Base-by-base conservation (phyloP, 345 rosid species). In the Hevea brasiliensis region DNA sequence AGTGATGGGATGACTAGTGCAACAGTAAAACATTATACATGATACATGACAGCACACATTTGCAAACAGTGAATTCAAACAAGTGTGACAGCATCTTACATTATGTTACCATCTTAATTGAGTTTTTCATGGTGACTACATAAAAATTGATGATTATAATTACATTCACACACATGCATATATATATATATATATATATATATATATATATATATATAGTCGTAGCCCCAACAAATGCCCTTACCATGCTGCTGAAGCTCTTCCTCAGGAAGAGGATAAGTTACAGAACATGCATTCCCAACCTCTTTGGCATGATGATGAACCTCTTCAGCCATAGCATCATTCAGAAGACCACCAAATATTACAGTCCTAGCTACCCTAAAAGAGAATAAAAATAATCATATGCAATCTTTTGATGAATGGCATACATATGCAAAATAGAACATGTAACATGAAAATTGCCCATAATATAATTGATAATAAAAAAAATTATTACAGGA, bases 291-390 rank as follows among this genome's bases (percentile, higher is more conserved):
- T 23, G 89, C 96, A 69, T 82, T 81, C 63, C 97, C 98, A 66
- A 81, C 81, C 78, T 85, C 87, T 82, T 80, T 81, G 37, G 92
- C 96, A 78, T 67, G 82, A 32, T 55, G 70, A 77, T 91, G 98
- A 77, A 91, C 89, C 42, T 81, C 81, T 69, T 90, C 90, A 29
- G 90, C 96, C 92, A 89, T 84, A 80, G 85, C 86, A 77, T 84
- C 81, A 84, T 83, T 75, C 65, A 74, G 74, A 85, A 92, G 92
- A 66, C 97, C 92, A 73, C 99, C 99, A 81, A 91, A 84, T 82
- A 92, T 82, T 23, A 95, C 90, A 75, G 92, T 95, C 86, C 97
- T 89, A 18, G 97, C 96, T 81, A 91, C 89, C 92, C 99, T 95
- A 76, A 18, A 66, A 51, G 32, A 55, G 44, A 48, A 18, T 44